A percentile compares a stretch with the other conserved stretches of the same genome.
Evolutionary conservation across 2,329 filamentous ascomycete genomes (phyloP).

Genomic region (Saccharata proteae): DNA sequence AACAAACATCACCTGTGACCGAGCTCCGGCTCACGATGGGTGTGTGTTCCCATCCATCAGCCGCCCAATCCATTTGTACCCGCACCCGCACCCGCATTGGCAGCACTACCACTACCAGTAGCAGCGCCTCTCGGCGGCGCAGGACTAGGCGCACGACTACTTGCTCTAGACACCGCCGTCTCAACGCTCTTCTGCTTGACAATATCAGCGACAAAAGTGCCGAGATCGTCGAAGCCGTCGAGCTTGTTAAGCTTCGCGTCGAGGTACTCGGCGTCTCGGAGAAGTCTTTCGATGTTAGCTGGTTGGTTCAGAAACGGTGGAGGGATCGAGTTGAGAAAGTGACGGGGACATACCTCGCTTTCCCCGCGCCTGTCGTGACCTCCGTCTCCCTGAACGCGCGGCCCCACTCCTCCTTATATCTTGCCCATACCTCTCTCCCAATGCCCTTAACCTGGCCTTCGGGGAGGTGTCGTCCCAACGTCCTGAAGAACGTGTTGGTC

Average conservation of each 20-base stretch:
- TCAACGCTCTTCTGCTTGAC: slow-evolving; percentile 43
- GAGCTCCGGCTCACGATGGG: too few species aligned
- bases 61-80: too few species aligned
- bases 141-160: too few species aligned
- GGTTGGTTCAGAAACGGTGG: slow-evolving; percentile 13
- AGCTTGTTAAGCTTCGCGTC: slow-evolving; percentile 60
- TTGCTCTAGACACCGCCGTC: too few species aligned
- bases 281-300: slow-evolving; percentile 44
- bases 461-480: slow-evolving; percentile 69
- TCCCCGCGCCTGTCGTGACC: slow-evolving; percentile 54
- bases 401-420: slow-evolving; percentile 69
- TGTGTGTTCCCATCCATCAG: too few species aligned
- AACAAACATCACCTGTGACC: too few species aligned
- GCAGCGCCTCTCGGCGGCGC: too few species aligned
- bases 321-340: neutral
- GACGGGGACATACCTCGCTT: slow-evolving; percentile 49
- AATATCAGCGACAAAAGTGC: slow-evolving; percentile 54
- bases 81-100: too few species aligned
- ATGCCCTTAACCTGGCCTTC: slow-evolving; percentile 68
- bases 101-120: too few species aligned
- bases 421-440: slow-evolving; percentile 73
- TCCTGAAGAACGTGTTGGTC: slow-evolving; percentile 71
- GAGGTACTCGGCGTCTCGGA: slow-evolving; percentile 64
- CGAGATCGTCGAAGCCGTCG: slow-evolving; percentile 65
- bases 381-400: slow-evolving; percentile 54